Conservation (phyloP, 2,329 filamentous ascomycete genomes). For the Graphiopsis chlorocephala region DNA sequence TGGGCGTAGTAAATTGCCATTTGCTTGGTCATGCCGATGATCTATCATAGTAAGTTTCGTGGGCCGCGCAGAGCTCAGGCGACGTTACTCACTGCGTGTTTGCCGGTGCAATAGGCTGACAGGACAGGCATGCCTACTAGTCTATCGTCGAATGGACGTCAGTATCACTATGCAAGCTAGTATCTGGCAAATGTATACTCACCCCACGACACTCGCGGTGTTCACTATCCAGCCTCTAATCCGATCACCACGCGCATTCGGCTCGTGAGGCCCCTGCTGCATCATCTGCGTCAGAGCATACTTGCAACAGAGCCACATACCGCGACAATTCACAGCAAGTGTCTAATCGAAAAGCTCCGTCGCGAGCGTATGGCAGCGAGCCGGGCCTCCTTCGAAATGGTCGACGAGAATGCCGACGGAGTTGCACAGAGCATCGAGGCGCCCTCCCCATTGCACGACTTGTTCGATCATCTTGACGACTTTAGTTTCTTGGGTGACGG, state of each 20-base stretch:
- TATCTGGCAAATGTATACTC: too few species aligned
- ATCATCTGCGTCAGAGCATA: constrained; percentile 41
- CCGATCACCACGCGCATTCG: constrained; percentile 37
- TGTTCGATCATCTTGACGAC: constrained; percentile 24
- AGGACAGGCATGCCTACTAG: neutral
- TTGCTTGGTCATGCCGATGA: constrained; percentile 30
- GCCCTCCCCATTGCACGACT: constrained; percentile 27
- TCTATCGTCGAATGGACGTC: neutral
- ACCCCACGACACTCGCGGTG: constrained; percentile 39
- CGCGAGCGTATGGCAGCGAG: constrained; percentile 21
- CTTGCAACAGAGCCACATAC: constrained; percentile 44
- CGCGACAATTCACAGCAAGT: constrained; percentile 37
- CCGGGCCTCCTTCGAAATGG: neutral
- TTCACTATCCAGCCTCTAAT: constrained; percentile 52
- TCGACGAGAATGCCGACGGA: constrained; percentile 26
- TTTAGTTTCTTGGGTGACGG: constrained; percentile 24
- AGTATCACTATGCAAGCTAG: too few species aligned
- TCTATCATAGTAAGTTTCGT: neutral
- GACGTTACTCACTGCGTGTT: constrained; percentile 21
- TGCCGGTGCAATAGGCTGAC: constrained; percentile 21
- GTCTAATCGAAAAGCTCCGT: constrained; percentile 26
- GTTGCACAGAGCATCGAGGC: constrained; percentile 29
- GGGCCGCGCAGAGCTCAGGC: neutral
- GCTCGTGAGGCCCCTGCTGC: constrained; percentile 34
- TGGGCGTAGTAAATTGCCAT: constrained; percentile 29